These are phyloP conservation scores for Neurospora pannonica DNA, from an alignment of 495 filamentous ascomycete genomes.

Conservation along the genomic window DNA sequence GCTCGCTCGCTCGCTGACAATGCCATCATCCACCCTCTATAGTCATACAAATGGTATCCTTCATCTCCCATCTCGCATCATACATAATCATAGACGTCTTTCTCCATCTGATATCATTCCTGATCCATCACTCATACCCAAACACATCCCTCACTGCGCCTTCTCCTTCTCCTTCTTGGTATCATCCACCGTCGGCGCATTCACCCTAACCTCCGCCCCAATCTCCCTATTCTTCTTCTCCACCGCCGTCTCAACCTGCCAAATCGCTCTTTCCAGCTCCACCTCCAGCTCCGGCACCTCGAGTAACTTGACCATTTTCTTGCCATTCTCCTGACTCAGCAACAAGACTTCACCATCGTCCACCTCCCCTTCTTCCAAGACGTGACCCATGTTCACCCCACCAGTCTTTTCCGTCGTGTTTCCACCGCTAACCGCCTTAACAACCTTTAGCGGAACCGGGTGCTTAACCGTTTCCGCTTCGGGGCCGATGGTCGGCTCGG, in stretches of 20 bases:
- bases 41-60: neutral
- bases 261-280: constrained; percentile 84
- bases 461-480: constrained; percentile 8
- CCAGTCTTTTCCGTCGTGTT: constrained; percentile 11
- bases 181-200: constrained; percentile 6
- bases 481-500: constrained; percentile 16
- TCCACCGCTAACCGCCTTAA: constrained; percentile 3
- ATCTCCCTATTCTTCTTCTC: constrained; percentile 37
- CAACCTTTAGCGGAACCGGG: constrained; percentile 11
- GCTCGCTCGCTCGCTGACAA: neutral
- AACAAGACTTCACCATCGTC: constrained; percentile 46
- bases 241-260: constrained; percentile 70
- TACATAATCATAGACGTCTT: constrained; percentile 9
- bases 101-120: neutral
- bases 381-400: neutral
- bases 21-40: neutral
- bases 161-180: constrained; percentile 17
- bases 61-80: neutral
- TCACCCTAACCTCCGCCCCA: constrained; percentile 1
- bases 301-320: constrained; percentile 58
- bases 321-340: constrained; percentile 49
- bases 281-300: constrained; percentile 71
- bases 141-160: constrained; percentile 6
- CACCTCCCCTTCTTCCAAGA: neutral
- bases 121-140: neutral